phyloP scores from a whole-genome alignment of 2,329 filamentous ascomycete species.

The Clonostachys rosea region DNA sequence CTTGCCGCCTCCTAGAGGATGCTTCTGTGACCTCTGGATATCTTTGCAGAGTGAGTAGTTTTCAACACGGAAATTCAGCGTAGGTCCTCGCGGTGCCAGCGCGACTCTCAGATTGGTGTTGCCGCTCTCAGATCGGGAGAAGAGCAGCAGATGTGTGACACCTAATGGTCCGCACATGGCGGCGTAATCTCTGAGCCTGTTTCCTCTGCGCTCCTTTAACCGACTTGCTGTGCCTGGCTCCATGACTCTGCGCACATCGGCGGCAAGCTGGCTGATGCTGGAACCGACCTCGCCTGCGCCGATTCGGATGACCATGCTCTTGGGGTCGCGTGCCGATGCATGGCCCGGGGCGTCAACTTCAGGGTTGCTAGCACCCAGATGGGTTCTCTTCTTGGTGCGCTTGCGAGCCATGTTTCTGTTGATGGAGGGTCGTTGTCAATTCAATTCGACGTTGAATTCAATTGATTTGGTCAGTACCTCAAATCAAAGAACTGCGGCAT shows the following conservation, averaged over 20 bases:
- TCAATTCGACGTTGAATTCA: too few relatives aligned
- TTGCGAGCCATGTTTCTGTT: conserved; percentile 64
- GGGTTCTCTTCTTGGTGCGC: conserved; percentile 85
- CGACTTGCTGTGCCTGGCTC: conserved; percentile 89
- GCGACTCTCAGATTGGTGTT: conserved; percentile 91
- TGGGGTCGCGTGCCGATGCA: conserved; percentile 67
- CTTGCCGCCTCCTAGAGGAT: conserved; percentile 76
- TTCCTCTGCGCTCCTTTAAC: conserved; percentile 83
- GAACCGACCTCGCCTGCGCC: conserved; percentile 90
- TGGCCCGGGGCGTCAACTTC: conserved; percentile 53
- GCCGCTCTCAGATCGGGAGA: conserved; percentile 82
- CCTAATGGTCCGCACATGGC: conserved; percentile 94
- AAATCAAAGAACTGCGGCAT: too few relatives aligned
- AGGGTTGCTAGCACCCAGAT: conserved; percentile 62
- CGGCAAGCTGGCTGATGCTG: conserved; percentile 85
- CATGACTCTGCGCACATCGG: conserved; percentile 91
- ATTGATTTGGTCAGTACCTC: too few relatives aligned
- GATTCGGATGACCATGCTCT: conserved; percentile 98
- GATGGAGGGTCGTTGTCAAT: conserved; percentile 3
- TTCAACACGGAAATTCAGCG: conserved; percentile 89
- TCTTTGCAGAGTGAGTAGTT: conserved; percentile 94
- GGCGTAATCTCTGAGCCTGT: conserved; percentile 86
- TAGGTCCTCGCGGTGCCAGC: conserved; percentile 84
- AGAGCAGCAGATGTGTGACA: conserved; percentile 87
- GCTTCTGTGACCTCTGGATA: conserved; percentile 76